Evolutionary conservation across 345 rosid genomes (phyloP), one percentile per base, ranked within the genome.

Genomic region (Pistacia vera): DNA sequence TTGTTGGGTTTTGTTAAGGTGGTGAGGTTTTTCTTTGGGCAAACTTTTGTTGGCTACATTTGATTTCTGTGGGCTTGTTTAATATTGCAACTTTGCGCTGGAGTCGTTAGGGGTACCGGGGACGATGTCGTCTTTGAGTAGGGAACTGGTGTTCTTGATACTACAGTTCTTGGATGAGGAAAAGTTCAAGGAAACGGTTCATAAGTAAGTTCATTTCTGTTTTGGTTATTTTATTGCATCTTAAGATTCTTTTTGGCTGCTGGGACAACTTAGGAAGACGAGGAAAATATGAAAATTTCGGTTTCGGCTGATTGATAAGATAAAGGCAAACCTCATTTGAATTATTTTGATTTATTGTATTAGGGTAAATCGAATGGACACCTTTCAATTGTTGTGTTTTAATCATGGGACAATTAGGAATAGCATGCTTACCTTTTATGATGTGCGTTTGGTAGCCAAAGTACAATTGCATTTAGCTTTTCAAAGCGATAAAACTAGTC

Each of bases 121-220:
- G 79, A 86, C 81, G 9, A 89, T 89, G 91, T 89, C 93, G 25
- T 89, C 93, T 73, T 74, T 89, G 57, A 89, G 90, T 78, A 89
- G 93, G 82, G 93, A 89, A 84, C 77, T 87, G 73, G 93, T 89
- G 38, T 89, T 89, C 69, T 83, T 89, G 68, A 87, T 89, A 61
- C 79, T 89, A 67, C 92, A 89, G 84, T 89, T 89, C 83, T 81
- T 89, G 71, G 92, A 89, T 30, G 92, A 89, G 64, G 88, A 87
- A 75, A 87, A 86, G 65, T 87, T 87, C 76, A 87, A 85, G 71
- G 90, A 87, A 75, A 68, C 93, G 57, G 93, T 89, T 69, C 93
- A 89, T 74, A 89, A 75, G 93, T 89, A 82, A 85, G 88, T 72
- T 76, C 28, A 38, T 62, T 77, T 30, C 49, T 8, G 70, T 71